These are phyloP conservation scores for Calonectria pteridis DNA, from an alignment of 2,329 filamentous ascomycete species.

Conservation along the genomic window DNA sequence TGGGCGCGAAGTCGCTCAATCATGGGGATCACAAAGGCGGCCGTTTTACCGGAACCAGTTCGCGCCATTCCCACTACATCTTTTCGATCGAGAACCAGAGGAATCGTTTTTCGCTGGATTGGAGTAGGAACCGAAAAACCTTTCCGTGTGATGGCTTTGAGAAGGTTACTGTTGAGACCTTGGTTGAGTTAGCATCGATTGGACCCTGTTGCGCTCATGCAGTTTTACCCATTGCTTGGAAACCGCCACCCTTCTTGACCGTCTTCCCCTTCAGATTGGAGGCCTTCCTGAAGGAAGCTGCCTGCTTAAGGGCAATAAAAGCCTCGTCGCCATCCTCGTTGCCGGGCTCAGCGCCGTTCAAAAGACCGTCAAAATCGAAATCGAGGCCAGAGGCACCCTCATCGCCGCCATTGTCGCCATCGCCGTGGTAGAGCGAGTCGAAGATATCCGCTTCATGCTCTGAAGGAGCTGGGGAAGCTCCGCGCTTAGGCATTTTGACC, in stretches of 20 bases:
- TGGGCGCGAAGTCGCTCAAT: slow-evolving; percentile 93
- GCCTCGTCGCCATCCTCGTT: slow-evolving; percentile 80
- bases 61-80: slow-evolving; percentile 99
- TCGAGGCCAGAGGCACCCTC: slow-evolving; percentile 55
- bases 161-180: slow-evolving; percentile 83
- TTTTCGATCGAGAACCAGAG: slow-evolving; percentile 86
- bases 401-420: slow-evolving; percentile 62
- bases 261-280: slow-evolving; percentile 85
- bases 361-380: slow-evolving; percentile 71
- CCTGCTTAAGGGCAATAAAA: slow-evolving; percentile 91
- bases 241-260: slow-evolving; percentile 95
- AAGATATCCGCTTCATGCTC: slow-evolving; percentile 95
- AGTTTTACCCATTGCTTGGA: slow-evolving; percentile 86
- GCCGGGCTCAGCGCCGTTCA: slow-evolving; percentile 62
- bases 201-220: background rate
- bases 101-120: slow-evolving; percentile 97
- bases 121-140: slow-evolving; percentile 97
- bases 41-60: slow-evolving; percentile 98
- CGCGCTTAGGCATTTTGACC: slow-evolving; percentile 75
- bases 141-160: slow-evolving; percentile 93
- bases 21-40: slow-evolving; percentile 98
- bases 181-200: slow-evolving; percentile 26
- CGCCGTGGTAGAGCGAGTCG: slow-evolving; percentile 77
- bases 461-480: slow-evolving; percentile 84
- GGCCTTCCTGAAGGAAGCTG: slow-evolving; percentile 87